A percentile compares a stretch with the other conserved stretches of the same genome.
These are phyloP conservation scores for Zelonia costaricensis DNA, from an alignment of 208 protist species.

Conservation along the genomic window DNA sequence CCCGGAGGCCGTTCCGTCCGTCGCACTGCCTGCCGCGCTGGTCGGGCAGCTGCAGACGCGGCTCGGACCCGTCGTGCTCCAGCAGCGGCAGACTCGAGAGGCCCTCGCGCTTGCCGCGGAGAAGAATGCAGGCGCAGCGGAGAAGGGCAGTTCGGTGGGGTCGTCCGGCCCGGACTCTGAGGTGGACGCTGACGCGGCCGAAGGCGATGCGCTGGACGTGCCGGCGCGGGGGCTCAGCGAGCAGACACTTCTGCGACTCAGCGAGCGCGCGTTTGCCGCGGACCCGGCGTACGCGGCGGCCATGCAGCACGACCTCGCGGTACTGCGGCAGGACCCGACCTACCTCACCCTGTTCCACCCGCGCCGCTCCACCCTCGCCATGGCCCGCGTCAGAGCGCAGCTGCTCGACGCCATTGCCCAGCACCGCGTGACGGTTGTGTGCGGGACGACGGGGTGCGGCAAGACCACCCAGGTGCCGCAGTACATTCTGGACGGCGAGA, in stretches of 20 bases:
- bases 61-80: constrained; percentile 11
- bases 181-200: too few relatives aligned
- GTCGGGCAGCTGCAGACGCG: constrained; percentile 18
- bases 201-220: too few relatives aligned
- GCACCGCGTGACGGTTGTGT: constrained; percentile 84
- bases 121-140: neutral
- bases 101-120: too few relatives aligned
- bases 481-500: constrained; percentile 89
- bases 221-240: constrained; percentile 9
- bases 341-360: constrained; percentile 62
- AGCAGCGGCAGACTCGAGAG: neutral
- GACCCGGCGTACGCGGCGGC: constrained; percentile 36
- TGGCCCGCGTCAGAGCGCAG: constrained; percentile 36
- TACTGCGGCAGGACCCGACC: constrained; percentile 36
- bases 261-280: constrained; percentile 6
- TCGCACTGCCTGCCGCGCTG: constrained; percentile 32
- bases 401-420: constrained; percentile 60
- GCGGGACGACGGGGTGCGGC: constrained; percentile 89
- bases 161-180: too few relatives aligned
- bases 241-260: constrained; percentile 15
- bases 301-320: constrained; percentile 36
- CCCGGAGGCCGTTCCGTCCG: constrained; percentile 43
- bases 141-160: too few relatives aligned
- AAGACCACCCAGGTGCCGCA: constrained; percentile 94
- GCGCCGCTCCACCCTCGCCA: constrained; percentile 69